These are phyloP conservation scores for Lentinula edodes DNA, from an alignment of 768 basidiomycete species.

Conservation along the genomic window DNA sequence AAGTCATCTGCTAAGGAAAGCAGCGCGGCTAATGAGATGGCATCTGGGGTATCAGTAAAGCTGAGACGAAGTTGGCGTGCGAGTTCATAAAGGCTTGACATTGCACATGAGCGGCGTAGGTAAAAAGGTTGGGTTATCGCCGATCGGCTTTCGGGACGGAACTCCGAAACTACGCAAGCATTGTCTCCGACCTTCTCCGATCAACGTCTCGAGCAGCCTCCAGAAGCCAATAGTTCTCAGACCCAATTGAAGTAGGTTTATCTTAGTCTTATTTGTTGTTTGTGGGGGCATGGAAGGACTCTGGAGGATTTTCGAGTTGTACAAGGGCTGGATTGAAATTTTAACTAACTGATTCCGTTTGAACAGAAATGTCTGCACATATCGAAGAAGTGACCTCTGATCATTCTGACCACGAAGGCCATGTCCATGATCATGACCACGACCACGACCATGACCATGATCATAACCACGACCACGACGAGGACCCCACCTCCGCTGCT, in stretches of 20 bases:
- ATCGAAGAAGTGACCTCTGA: slow-evolving; percentile 83
- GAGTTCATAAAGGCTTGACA: slow-evolving; percentile 26
- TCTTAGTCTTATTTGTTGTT: background rate
- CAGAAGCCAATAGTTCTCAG: background rate
- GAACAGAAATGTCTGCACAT: slow-evolving; percentile 67
- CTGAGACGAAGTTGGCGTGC: slow-evolving; percentile 51
- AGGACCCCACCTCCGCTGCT: slow-evolving; percentile 79
- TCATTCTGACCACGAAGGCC: slow-evolving; percentile 63
- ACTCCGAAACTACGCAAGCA: background rate
- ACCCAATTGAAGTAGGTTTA: background rate
- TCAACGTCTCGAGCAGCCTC: background rate
- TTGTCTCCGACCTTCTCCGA: background rate
- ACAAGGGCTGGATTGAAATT: background rate
- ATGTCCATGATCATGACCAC: slow-evolving; percentile 40
- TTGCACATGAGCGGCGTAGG: background rate
- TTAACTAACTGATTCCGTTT: slow-evolving; percentile 1
- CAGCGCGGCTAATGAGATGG: slow-evolving; percentile 42
- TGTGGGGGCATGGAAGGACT: background rate
- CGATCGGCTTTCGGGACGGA: background rate
- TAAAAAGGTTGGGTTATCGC: background rate
- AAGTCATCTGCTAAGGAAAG: slow-evolving; percentile 50
- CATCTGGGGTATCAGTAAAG: slow-evolving; percentile 50
- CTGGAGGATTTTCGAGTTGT: background rate
- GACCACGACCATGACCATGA: slow-evolving; percentile 34
- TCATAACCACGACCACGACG: slow-evolving; percentile 57